Evolutionary conservation across 495 filamentous ascomycete genomes (phyloP), one percentile per base, ranked within the genome.

Genomic region (Sordaria brevicollis): DNA sequence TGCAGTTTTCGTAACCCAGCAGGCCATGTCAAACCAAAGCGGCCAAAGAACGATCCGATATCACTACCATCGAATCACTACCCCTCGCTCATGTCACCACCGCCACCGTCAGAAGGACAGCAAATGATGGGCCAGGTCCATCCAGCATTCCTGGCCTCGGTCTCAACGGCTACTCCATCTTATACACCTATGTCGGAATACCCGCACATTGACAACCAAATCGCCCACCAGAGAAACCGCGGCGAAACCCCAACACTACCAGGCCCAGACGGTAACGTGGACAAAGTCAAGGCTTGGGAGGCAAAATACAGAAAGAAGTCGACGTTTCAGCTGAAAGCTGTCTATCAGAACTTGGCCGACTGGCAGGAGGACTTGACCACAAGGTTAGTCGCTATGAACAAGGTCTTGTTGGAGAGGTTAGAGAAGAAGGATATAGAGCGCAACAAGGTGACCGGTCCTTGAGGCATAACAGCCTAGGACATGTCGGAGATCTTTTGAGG

Each of bases 321-420:
- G 1, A 39, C 19, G 0, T 19, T 34, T 3, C 19, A 43, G 21
- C 67, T 77, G 35, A 35, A 67, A 6, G 38, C 15, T 10, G 31
- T 67, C 10, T 72, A 75, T 35, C 19, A 41, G 67, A 35, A 70
- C 15, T 15, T 77, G 65, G 31, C 49, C 9, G 41, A 71, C 41
- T 68, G 70, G 72, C 71, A 72, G 69, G 71, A 74, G 35, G 72
- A 77, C 41, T 11, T 74, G 68, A 70, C 29, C 11, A 75, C 67
- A 33, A 34, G 70, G 49, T 29, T 70, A 31, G 21, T 72, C 35
- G 72, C 75, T 15, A 74, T 77, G 70, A 73, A 75, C 38, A 37
- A 19, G 33, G 72, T 74, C 4, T 15, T 76, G 31, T 5, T 39
- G 41, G 37, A 37, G 29, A 70, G 70, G 69, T 6, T 70, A 35